These are phyloP conservation scores for Penicillium palitans DNA, from an alignment of 2,329 filamentous ascomycete genomes.

Conservation along the genomic window DNA sequence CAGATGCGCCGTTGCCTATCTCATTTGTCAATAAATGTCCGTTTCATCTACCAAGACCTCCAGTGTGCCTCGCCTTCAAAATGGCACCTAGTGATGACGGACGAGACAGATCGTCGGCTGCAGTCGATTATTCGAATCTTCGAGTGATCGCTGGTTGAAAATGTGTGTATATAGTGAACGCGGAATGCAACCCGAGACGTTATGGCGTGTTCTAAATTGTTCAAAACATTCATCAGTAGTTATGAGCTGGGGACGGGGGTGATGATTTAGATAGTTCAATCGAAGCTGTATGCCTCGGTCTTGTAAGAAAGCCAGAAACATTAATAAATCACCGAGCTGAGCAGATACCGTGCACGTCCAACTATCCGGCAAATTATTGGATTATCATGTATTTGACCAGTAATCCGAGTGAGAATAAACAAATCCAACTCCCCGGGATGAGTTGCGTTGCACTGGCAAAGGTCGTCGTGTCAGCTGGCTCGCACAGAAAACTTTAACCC, in stretches of 20 bases:
- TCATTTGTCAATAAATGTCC: slow-evolving; percentile 30
- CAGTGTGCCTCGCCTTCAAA: slow-evolving; percentile 10
- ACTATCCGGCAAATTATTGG: not conserved
- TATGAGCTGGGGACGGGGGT: not conserved
- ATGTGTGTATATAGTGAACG: not conserved
- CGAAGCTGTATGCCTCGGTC: not conserved
- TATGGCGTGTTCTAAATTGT: not conserved
- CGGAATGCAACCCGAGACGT: not conserved
- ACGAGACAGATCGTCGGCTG: slow-evolving; percentile 34
- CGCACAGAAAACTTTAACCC: not conserved
- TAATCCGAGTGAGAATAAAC: not conserved
- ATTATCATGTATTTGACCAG: not conserved
- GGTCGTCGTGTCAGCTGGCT: not conserved
- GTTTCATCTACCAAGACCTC: slow-evolving; percentile 25
- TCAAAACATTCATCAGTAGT: not conserved
- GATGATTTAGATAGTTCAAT: not conserved
- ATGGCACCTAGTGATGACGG: slow-evolving; percentile 33
- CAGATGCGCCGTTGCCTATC: slow-evolving; percentile 30
- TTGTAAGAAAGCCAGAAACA: not conserved
- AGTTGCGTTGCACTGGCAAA: not conserved
- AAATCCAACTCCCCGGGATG: too few relatives aligned
- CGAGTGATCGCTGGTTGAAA: slow-evolving; percentile 21
- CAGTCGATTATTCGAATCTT: slow-evolving; percentile 34
- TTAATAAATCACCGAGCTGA: not conserved
- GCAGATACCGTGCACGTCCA: not conserved